Conservation (phyloP, 2,329 filamentous ascomycete species). For the Epichloe brachyelytri region DNA sequence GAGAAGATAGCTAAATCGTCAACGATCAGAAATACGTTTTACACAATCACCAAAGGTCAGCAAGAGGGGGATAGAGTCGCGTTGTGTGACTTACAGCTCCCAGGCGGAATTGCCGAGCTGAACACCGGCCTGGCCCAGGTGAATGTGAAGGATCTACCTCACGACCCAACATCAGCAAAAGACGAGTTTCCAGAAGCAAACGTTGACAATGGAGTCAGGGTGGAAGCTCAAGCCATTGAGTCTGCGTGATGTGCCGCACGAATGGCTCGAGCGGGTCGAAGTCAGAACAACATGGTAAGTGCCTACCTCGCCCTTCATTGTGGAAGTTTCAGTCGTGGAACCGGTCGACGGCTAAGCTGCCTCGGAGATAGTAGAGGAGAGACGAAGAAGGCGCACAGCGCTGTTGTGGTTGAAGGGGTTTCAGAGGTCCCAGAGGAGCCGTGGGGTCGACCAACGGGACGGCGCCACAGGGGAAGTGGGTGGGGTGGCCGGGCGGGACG, state of each 20-base stretch:
- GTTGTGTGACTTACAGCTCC: slow-evolving; percentile 51
- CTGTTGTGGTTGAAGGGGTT: slow-evolving; percentile 11
- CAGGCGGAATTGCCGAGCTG: slow-evolving; percentile 65
- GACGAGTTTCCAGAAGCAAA: background rate
- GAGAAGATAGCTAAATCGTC: slow-evolving; percentile 47
- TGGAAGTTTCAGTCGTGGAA: slow-evolving; percentile 10
- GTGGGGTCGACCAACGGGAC: slow-evolving; percentile 4
- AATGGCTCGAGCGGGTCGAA: background rate
- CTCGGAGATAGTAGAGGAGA: background rate
- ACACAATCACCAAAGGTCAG: background rate
- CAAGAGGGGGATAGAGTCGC: slow-evolving; percentile 6
- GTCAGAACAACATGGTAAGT: background rate
- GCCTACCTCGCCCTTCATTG: slow-evolving; percentile 44
- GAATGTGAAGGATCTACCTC: slow-evolving; percentile 47
- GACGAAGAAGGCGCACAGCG: slow-evolving; percentile 23
- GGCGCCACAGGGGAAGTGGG: slow-evolving; percentile 1
- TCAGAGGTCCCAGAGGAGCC: slow-evolving; percentile 12
- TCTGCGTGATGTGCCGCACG: background rate
- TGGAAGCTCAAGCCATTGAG: background rate
- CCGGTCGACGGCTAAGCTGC: slow-evolving; percentile 8
- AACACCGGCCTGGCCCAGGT: slow-evolving; percentile 56
- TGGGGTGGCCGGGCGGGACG: background rate
- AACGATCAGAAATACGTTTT: slow-evolving; percentile 12
- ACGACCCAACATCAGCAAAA: slow-evolving; percentile 8
- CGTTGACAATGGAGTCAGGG: background rate